These are phyloP conservation scores for Teunomyces aglyptinius DNA, from an alignment of 805 yeast species.

Conservation along the genomic window DNA sequence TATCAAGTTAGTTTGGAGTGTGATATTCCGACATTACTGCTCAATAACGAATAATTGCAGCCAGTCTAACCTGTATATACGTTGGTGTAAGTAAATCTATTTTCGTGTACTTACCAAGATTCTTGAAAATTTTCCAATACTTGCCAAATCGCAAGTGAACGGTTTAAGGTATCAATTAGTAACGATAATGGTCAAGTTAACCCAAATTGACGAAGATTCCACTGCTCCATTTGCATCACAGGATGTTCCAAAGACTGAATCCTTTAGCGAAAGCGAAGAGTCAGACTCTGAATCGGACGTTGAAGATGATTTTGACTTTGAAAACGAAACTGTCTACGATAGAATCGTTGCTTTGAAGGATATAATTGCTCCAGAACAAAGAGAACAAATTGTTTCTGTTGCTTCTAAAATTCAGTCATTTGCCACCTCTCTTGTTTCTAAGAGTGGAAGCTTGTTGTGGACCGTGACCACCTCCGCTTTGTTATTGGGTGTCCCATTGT, in stretches of 20 bases:
- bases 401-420: constrained; percentile 21
- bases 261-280: constrained; percentile 34
- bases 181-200: constrained; percentile 66
- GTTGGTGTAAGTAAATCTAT: neutral
- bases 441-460: constrained; percentile 82
- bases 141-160: constrained; percentile 1
- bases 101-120: constrained; percentile 5
- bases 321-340: constrained; percentile 80
- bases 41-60: constrained; percentile 12
- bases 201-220: constrained; percentile 64
- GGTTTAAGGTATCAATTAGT: constrained; percentile 7
- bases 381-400: constrained; percentile 47
- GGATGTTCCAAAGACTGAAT: constrained; percentile 32
- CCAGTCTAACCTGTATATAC: neutral
- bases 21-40: constrained; percentile 18
- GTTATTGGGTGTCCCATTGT: constrained; percentile 88
- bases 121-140: constrained; percentile 2
- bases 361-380: constrained; percentile 83
- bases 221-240: constrained; percentile 36
- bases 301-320: constrained; percentile 71
- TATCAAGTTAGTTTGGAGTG: constrained; percentile 39
- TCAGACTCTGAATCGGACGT: constrained; percentile 48
- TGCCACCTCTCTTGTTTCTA: constrained; percentile 47
- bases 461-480: constrained; percentile 77
- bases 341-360: constrained; percentile 91